Base-by-base conservation (phyloP, 164 flowering plant genomes). In the Warburgia ugandensis region DNA sequence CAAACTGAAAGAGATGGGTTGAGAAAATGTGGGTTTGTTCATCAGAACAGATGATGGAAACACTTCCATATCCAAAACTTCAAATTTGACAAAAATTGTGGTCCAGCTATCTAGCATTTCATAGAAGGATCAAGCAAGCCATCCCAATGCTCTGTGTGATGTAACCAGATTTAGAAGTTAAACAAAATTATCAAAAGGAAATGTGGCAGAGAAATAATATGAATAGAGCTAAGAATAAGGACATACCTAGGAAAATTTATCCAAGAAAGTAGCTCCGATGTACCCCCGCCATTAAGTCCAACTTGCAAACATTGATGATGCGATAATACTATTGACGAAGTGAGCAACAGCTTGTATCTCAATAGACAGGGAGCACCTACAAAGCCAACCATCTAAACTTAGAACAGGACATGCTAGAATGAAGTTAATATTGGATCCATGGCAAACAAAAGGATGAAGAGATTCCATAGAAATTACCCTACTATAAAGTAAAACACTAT, bases 341-440 rank as follows among this genome's bases (percentile, higher is more conserved):
- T 48, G 55, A 32, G 81, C 76, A 37, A 78, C 58, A 39, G 63
- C 25, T 45, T 27, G 65, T 28, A 75, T 72, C 65, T 77, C 91
- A 51, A 70, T 66, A 46, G 94, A 78, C 42, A 81, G 74, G 70
- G 88, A 92, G 59, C 96, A 92, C 76, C 98, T 91, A 77, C 22
- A 54, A 33, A 63, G 48, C 16, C 22, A 48, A 52, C 11, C 22
- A 45, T 11, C 39, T 3, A 14, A 14, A 21, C 10, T 43, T 33
- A 58, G 50, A 48, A 38, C 13, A 37, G 41, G 8, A 13, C 17
- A 22, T n/a, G 31, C 8, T 13, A 55, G 3, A 25, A 17, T 19
- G 7, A 6, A 37, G 7, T 2, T 19, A 13, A 47, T 1, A 5
- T 22, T 50, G 29, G 2, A 45, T 6, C 16, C 13, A 20, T n/a